These are phyloP conservation scores for Davidsoniella australis DNA, from an alignment of 2,329 filamentous ascomycete species.

Conservation along the genomic window DNA sequence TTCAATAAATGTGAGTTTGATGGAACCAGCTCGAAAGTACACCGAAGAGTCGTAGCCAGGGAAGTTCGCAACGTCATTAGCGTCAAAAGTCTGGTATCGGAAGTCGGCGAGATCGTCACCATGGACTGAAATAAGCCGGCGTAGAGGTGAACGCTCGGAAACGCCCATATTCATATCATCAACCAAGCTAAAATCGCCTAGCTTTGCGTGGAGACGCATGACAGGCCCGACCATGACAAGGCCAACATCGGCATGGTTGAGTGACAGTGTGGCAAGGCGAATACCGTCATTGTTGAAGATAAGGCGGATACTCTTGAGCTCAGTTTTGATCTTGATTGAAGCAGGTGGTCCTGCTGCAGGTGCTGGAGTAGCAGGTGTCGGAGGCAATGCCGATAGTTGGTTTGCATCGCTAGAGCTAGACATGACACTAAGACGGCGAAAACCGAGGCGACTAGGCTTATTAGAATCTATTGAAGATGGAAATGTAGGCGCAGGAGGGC, in stretches of 20 bases:
- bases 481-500: slow-evolving; percentile 17
- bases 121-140: slow-evolving; percentile 83
- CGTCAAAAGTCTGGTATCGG: slow-evolving; percentile 88
- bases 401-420: slow-evolving; percentile 8
- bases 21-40: slow-evolving; percentile 76
- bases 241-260: slow-evolving; percentile 82
- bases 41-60: slow-evolving; percentile 92
- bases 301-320: slow-evolving; percentile 81
- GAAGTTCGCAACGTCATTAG: slow-evolving; percentile 50
- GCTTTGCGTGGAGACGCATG: slow-evolving; percentile 71
- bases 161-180: slow-evolving; percentile 92
- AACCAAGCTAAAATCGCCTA: slow-evolving; percentile 75
- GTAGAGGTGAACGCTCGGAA: slow-evolving; percentile 59
- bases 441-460: neutral
- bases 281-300: slow-evolving; percentile 98
- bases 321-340: slow-evolving; percentile 84
- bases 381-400: neutral
- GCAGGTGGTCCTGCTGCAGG: slow-evolving; percentile 22
- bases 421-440: slow-evolving; percentile 10
- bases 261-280: slow-evolving; percentile 74
- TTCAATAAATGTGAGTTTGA: slow-evolving; percentile 93
- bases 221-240: slow-evolving; percentile 74
- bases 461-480: neutral
- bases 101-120: slow-evolving; percentile 93
- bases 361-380: slow-evolving; percentile 13